phyloP scores from a whole-genome alignment of 441 rosid species.

The Erysimum cheiri region DNA sequence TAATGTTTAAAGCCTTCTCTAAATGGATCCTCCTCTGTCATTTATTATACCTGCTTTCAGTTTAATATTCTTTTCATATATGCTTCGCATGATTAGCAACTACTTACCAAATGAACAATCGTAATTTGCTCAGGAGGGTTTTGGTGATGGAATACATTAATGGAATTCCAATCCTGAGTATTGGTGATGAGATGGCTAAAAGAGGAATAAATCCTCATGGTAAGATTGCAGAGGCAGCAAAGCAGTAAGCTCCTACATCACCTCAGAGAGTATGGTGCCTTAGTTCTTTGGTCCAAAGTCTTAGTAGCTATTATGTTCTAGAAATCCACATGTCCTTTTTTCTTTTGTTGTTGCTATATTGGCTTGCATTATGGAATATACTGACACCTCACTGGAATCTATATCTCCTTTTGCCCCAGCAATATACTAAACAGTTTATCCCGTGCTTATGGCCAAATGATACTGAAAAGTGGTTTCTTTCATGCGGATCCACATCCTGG shows the following conservation, averaged over 20 bases:
- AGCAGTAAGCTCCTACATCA: constrained; percentile 78
- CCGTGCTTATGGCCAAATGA: constrained; percentile 93
- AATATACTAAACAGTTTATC: constrained; percentile 83
- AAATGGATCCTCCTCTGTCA: background rate
- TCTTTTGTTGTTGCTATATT: background rate
- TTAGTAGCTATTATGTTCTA: constrained; percentile 26
- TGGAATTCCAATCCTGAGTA: constrained; percentile 90
- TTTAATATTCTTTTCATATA: background rate
- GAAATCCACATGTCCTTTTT: constrained; percentile 5
- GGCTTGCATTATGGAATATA: constrained; percentile 24
- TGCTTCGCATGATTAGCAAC: background rate
- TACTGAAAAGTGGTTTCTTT: constrained; percentile 93
- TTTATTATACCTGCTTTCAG: background rate
- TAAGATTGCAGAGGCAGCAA: constrained; percentile 87
- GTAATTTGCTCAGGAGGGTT: constrained; percentile 60
- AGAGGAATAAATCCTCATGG: constrained; percentile 91
- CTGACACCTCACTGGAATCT: constrained; percentile 23
- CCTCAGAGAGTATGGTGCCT: constrained; percentile 46
- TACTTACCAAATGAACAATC: constrained; percentile 25
- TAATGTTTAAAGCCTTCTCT: constrained; percentile 1
- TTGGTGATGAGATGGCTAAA: constrained; percentile 87
- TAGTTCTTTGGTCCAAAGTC: constrained; percentile 16
- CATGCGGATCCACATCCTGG: constrained; percentile 99
- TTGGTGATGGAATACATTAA: constrained; percentile 92
- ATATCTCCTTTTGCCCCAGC: constrained; percentile 49